phyloP scores from a whole-genome alignment of 148 eudicot species.

The Vaccinium macrocarpon region DNA sequence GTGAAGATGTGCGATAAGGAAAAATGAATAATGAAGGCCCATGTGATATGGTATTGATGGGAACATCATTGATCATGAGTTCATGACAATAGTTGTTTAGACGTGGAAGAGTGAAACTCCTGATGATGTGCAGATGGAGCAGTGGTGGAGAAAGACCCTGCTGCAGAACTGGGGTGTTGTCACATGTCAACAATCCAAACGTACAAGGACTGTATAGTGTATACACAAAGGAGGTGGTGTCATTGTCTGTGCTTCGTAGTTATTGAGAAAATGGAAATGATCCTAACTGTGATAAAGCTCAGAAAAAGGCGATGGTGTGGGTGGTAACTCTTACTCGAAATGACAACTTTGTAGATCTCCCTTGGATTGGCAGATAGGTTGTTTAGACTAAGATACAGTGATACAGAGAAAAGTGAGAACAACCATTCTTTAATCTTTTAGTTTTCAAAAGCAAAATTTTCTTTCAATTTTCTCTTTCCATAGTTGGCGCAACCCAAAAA shows the following conservation, averaged over 20 bases:
- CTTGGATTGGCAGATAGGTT: too few relatives aligned
- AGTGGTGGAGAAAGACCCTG: neutral
- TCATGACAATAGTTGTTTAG: neutral
- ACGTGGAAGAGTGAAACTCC: neutral
- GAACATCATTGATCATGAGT: neutral
- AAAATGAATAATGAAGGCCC: neutral
- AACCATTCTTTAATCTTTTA: too few relatives aligned
- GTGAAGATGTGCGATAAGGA: neutral
- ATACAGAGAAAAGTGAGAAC: too few relatives aligned
- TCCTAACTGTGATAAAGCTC: neutral
- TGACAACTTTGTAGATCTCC: too few relatives aligned
- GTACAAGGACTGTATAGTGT: neutral
- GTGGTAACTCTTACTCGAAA: neutral
- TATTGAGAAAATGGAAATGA: neutral
- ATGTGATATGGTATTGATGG: neutral
- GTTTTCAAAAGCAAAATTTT: too few relatives aligned
- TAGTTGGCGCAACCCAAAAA: too few relatives aligned
- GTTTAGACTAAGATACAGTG: too few relatives aligned
- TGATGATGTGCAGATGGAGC: neutral
- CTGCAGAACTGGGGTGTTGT: neutral
- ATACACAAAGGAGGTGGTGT: neutral
- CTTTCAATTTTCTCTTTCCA: too few relatives aligned
- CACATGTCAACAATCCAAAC: neutral
- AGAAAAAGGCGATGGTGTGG: neutral
- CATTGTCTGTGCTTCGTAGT: neutral